A percentile compares a stretch with the other conserved stretches of the same genome.
Evolutionary conservation across 2,329 filamentous ascomycete species (phyloP).

Genomic region (Penicillium polonicum): DNA sequence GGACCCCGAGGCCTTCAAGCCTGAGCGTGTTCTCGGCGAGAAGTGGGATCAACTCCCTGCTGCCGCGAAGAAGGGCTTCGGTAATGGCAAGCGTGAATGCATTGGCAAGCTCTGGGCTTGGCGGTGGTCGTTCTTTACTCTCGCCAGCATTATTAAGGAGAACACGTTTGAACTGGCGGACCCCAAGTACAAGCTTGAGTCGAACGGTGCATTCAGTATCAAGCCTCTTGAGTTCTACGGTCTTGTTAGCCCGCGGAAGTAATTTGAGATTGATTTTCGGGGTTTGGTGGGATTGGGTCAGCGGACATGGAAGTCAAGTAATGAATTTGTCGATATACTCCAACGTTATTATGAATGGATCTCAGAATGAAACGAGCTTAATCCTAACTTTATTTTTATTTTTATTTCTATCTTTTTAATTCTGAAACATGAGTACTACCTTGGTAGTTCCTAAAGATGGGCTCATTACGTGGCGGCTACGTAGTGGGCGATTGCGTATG

Average conservation of each 20-base stretch:
- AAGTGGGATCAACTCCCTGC: conserved; percentile 63
- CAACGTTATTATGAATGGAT: conserved; percentile 1
- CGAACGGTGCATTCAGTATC: conserved; percentile 55
- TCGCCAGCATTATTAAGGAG: conserved; percentile 65
- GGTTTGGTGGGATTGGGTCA: not conserved
- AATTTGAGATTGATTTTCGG: not conserved
- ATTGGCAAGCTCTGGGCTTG: conserved; percentile 70
- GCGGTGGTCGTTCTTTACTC: conserved; percentile 65
- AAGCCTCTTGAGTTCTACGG: conserved; percentile 47
- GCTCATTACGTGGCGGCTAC: not conserved
- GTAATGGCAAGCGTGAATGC: conserved; percentile 66
- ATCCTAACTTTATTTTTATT: not conserved
- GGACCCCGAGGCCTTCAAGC: conserved; percentile 64
- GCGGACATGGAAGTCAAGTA: conserved; percentile 1
- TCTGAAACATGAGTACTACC: too few relatives aligned
- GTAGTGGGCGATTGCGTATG: conserved; percentile 3
- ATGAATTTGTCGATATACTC: conserved; percentile 10
- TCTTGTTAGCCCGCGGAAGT: conserved; percentile 19
- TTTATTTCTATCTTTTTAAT: not conserved
- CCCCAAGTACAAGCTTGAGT: conserved; percentile 41
- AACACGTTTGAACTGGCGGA: conserved; percentile 65
- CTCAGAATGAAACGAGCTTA: not conserved
- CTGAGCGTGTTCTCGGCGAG: conserved; percentile 70
- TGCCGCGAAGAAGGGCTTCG: conserved; percentile 67
- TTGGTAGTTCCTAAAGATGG: too few relatives aligned